phyloP scores from a whole-genome alignment of 805 yeast genomes.

The Saccharomycopsis sp. region DNA sequence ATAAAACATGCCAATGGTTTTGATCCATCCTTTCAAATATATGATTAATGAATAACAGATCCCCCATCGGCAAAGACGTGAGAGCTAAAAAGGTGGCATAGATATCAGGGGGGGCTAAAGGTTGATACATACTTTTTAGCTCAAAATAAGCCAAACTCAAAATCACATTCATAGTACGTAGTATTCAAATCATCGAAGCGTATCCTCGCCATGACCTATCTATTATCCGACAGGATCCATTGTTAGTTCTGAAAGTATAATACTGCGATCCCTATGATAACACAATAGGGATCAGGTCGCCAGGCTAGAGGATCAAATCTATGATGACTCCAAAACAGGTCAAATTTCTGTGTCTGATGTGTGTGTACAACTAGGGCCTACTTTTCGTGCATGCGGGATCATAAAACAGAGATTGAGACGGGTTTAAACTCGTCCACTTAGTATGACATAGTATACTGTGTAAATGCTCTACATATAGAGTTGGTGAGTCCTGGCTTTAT shows the following conservation, averaged over 20 bases:
- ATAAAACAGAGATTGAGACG: background rate
- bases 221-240: background rate
- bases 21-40: background rate
- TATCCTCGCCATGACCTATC: background rate
- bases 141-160: background rate
- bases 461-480: too few species aligned
- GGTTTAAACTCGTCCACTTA: too few species aligned
- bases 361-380: background rate
- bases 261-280: too few species aligned
- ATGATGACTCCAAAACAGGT: background rate
- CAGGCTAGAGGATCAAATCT: too few species aligned
- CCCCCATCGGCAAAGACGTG: background rate
- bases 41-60: background rate
- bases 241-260: too few species aligned
- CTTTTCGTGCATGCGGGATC: background rate
- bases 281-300: too few species aligned
- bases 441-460: too few species aligned
- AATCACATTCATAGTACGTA: too few species aligned
- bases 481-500: background rate
- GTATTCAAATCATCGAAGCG: too few species aligned
- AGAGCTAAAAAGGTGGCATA: background rate
- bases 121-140: background rate
- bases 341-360: too few species aligned
- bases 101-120: background rate
- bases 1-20: background rate